phyloP scores from a whole-genome alignment of 140 eudicot species.

The Anethum foeniculum region DNA sequence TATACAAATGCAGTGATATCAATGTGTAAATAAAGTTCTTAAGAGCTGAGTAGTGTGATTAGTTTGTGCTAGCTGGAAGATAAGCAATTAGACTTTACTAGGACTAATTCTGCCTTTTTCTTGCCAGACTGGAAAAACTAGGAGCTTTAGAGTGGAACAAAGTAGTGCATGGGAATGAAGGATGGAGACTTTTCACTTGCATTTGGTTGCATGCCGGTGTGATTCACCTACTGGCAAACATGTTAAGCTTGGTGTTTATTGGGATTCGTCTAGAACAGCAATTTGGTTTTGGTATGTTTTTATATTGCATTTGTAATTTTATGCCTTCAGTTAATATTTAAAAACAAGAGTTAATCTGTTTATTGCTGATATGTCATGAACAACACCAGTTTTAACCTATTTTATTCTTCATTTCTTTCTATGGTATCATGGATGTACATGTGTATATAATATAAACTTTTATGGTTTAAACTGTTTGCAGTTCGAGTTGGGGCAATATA shows the following conservation, averaged over 20 bases:
- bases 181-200: constrained; percentile 82
- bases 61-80: neutral
- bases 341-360: neutral
- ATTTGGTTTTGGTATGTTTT: constrained; percentile 76
- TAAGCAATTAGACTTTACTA: neutral
- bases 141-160: constrained; percentile 91
- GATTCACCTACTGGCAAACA: constrained; percentile 85
- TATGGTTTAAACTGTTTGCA: constrained; percentile 23
- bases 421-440: neutral
- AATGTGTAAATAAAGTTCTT: neutral
- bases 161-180: constrained; percentile 61
- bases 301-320: neutral
- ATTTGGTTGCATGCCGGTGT: constrained; percentile 98
- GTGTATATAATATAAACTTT: neutral
- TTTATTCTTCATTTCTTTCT: neutral
- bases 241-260: constrained; percentile 87
- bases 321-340: neutral
- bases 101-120: neutral
- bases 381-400: neutral
- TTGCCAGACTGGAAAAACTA: constrained; percentile 61
- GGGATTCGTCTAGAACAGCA: constrained; percentile 99
- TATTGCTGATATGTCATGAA: neutral
- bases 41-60: neutral
- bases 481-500: constrained; percentile 83
- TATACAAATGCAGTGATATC: neutral